These are phyloP conservation scores for Daedalea quercina DNA, from an alignment of 768 basidiomycete genomes.

Conservation along the genomic window DNA sequence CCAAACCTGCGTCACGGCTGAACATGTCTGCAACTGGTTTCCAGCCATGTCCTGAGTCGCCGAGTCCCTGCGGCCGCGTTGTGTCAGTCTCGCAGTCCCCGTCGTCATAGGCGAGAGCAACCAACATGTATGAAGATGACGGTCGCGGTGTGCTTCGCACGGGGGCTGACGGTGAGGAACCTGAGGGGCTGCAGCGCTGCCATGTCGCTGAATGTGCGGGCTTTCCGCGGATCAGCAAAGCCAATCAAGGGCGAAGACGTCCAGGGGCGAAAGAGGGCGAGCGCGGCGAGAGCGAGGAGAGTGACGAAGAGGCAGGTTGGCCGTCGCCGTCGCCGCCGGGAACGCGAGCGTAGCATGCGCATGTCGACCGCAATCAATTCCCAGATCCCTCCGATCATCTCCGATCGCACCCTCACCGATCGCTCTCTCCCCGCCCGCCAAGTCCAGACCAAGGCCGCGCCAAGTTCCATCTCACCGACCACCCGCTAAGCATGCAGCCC, in stretches of 20 bases:
- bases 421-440: no score
- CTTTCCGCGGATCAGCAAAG: not conserved
- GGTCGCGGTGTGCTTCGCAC: conserved; percentile 70
- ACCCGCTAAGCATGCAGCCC: no score
- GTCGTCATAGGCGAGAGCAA: conserved; percentile 4
- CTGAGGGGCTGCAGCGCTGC: conserved; percentile 31
- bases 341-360: no score
- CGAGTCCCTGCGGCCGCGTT: conserved; percentile 53
- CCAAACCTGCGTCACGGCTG: conserved; percentile 41
- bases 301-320: no score
- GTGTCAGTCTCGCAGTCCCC: not conserved
- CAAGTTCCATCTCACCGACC: no score
- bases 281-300: no score
- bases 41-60: conserved; percentile 74
- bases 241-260: not conserved
- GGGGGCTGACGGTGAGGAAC: conserved; percentile 47
- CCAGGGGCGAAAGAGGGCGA: not conserved
- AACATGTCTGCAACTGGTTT: conserved; percentile 69
- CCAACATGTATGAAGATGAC: conserved; percentile 88
- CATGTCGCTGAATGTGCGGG: not conserved
- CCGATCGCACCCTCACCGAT: no score
- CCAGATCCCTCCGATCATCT: no score
- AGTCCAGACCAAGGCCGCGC: no score
- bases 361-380: no score
- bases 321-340: no score